Evolutionary conservation across 1,284 basidiomycete genomes (phyloP).

Genomic region (Grifola frondosa): DNA sequence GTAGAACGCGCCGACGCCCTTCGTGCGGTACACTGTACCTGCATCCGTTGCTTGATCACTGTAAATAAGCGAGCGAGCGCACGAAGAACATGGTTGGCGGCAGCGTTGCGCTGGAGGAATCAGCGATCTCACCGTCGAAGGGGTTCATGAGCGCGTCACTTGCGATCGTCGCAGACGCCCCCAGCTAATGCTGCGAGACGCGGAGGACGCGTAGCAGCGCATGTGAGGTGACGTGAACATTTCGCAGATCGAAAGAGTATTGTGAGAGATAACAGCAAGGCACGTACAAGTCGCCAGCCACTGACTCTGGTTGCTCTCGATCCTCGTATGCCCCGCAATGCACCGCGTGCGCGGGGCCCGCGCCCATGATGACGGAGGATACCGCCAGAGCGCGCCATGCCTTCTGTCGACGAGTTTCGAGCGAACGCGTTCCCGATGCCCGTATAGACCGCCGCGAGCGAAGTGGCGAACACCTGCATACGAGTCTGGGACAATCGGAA

Average conservation of each 20-base stretch:
- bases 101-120: neutral
- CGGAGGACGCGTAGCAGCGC: too few relatives aligned
- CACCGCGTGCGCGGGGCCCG: conserved; percentile 97
- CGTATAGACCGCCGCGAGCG: conserved; percentile 80
- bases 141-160: conserved; percentile 99
- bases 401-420: conserved; percentile 90
- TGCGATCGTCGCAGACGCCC: conserved; percentile 91
- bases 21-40: conserved; percentile 88
- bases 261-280: too few relatives aligned
- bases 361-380: conserved; percentile 91
- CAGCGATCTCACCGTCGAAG: conserved; percentile 79
- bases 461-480: conserved; percentile 93
- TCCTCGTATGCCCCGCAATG: conserved; percentile 96
- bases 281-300: conserved; percentile 75
- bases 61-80: conserved; percentile 20
- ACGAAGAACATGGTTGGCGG: too few relatives aligned
- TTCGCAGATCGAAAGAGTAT: neutral
- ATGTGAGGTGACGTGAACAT: too few relatives aligned
- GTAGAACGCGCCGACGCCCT: conserved; percentile 92
- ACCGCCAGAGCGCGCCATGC: conserved; percentile 92
- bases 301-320: conserved; percentile 62
- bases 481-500: too few relatives aligned
- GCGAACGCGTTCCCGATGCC: conserved; percentile 85
- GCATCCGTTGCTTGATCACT: conserved; percentile 99
- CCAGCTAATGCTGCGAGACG: conserved; percentile 76